Evolutionary conservation across 257 asterid species (phyloP).

Genomic region (Capsicum pubescens): DNA sequence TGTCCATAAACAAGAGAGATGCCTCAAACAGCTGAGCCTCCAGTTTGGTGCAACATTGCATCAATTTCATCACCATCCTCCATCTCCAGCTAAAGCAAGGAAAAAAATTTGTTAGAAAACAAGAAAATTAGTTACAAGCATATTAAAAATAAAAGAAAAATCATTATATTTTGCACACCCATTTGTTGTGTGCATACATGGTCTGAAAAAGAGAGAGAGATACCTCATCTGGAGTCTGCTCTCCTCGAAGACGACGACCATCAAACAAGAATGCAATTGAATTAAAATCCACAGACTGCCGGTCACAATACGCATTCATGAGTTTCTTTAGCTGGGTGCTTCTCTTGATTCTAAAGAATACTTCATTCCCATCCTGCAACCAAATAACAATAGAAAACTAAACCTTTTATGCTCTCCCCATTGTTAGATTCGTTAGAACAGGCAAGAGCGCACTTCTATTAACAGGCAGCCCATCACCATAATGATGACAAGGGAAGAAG

Average conservation of each 20-base stretch:
- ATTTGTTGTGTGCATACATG: neutral
- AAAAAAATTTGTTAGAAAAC: neutral
- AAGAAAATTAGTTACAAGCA: neutral
- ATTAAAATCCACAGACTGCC: slow-evolving; percentile 48
- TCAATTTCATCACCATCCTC: slow-evolving; percentile 58
- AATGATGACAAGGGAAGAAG: neutral
- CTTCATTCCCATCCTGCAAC: slow-evolving; percentile 53
- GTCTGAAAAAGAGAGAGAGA: neutral
- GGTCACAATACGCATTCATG: slow-evolving; percentile 52
- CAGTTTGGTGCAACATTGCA: slow-evolving; percentile 49
- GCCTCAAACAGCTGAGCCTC: slow-evolving; percentile 31
- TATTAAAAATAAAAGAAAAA: neutral
- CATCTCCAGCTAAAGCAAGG: slow-evolving; percentile 42
- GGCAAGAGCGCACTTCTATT: neutral
- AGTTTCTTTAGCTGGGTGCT: slow-evolving; percentile 53
- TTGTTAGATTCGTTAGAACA: neutral
- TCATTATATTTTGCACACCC: neutral
- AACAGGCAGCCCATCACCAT: neutral
- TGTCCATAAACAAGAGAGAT: neutral
- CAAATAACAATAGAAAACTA: neutral
- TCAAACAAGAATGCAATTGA: slow-evolving; percentile 53
- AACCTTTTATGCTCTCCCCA: neutral
- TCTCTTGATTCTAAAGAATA: slow-evolving; percentile 52
- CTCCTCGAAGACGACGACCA: slow-evolving; percentile 51
- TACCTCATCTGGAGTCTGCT: slow-evolving; percentile 55